Evolutionary conservation across 2,329 filamentous ascomycete genomes (phyloP), one percentile per base, ranked within the genome.

Genomic region (Penicillium verrucosum): DNA sequence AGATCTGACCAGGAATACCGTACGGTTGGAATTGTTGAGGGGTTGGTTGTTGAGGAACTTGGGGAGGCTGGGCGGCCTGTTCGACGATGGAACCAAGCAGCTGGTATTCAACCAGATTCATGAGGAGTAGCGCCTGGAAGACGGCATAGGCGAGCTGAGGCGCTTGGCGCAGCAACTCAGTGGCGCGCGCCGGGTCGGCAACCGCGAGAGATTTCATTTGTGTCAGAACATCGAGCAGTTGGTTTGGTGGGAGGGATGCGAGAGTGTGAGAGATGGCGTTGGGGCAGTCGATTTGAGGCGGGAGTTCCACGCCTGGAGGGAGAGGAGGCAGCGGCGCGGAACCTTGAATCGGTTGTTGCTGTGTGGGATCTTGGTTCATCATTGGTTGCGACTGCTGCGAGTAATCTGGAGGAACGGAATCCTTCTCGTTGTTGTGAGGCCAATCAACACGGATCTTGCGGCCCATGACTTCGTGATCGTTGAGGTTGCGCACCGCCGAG

Each of bases 361-460:
- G 68, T 60, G 69, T 66, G 56, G 75, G 70, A 54, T 78, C 75
- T 47, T 72, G 73, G 6, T 62, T 62, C 43, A 65, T 54, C 54
- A 65, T 65, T 32, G 58, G 59, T 55, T 74, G 72, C 27, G 73
- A 68, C 32, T 71, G 70, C 50, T 78, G 75, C 34, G 80, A 75
- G 64, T 78, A 80, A 66, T 83, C 80, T 32, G 72, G 71, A 12
- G 76, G 76, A 10, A 79, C 85, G 55, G 89, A 86, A 59, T 87
- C 86, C 60, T 85, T 88, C 65, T 88, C 88, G 63, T 91, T 90
- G 73, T 97, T 93, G 74, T 96, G 96, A 57, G 90, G 94, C 76
- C 95, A 99, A 75, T 97, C 94, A 54, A 99, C 94, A 59, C 92
- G 86, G 61, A 99, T 83, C 75, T 96, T 96, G 68, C 94, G 86